Evolutionary conservation across 495 filamentous ascomycete species (phyloP).

Genomic region (Trichoderma asperelloides): DNA sequence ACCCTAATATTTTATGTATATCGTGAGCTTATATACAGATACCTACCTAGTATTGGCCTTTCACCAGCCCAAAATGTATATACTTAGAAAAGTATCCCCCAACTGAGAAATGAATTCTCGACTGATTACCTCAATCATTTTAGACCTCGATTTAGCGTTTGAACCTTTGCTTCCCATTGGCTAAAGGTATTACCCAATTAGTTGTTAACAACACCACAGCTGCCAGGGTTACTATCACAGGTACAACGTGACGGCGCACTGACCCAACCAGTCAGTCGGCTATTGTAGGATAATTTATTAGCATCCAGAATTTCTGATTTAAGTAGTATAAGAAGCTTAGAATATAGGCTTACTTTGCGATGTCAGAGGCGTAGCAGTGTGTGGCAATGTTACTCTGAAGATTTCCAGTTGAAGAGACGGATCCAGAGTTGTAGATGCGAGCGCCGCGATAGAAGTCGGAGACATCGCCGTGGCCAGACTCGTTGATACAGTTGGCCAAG

Average conservation of each 20-base stretch:
- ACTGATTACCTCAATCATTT: no score
- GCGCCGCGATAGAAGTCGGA: constrained; percentile 19
- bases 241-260: constrained; percentile 8
- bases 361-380: constrained; percentile 25
- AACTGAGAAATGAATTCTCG: no score
- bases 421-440: not conserved
- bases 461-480: constrained; percentile 12
- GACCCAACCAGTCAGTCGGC: constrained; percentile 9
- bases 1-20: no score
- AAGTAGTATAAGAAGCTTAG: not conserved
- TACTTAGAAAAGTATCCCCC: no score
- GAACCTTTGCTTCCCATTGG: no score
- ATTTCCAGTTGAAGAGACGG: constrained; percentile 5
- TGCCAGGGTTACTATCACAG: not conserved
- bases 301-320: not conserved
- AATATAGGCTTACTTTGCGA: not conserved
- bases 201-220: not conserved
- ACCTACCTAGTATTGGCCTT: no score
- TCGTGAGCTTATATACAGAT: no score
- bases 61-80: no score
- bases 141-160: no score
- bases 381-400: constrained; percentile 27
- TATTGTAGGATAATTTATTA: not conserved
- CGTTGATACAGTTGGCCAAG: not conserved
- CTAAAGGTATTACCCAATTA: not conserved